Evolutionary conservation across 2,329 filamentous ascomycete species (phyloP).

Genomic region (Xylaria sp.): DNA sequence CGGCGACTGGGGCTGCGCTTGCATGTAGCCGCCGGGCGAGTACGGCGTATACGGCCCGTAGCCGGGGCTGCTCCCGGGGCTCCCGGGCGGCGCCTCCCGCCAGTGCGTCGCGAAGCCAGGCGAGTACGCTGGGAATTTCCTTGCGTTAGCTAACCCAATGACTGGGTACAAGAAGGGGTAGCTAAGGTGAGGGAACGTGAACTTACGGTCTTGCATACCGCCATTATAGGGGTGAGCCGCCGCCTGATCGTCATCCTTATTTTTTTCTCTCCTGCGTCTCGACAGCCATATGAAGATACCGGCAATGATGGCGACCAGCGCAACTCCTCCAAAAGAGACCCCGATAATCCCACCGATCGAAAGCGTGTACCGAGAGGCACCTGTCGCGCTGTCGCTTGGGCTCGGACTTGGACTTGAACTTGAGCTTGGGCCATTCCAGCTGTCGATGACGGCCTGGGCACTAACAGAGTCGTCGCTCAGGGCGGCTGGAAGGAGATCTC

Average conservation of each 20-base stretch:
- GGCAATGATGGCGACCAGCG: constrained; percentile 23
- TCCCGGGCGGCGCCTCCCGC: not conserved
- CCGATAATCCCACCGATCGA: constrained; percentile 27
- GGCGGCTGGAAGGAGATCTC: constrained; percentile 31
- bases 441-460: constrained; percentile 26
- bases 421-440: not conserved
- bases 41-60: constrained; percentile 21
- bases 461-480: constrained; percentile 20
- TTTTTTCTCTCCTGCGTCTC: constrained; percentile 15
- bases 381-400: not conserved
- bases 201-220: constrained; percentile 9
- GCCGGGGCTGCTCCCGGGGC: constrained; percentile 2
- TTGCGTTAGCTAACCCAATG: not conserved
- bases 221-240: constrained; percentile 3
- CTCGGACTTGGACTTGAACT: constrained; percentile 8
- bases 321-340: constrained; percentile 24
- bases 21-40: constrained; percentile 10
- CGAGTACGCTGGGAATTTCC: constrained; percentile 13
- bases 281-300: constrained; percentile 28
- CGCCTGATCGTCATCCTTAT: constrained; percentile 2
- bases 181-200: not conserved
- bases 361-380: constrained; percentile 12
- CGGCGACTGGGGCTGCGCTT: constrained; percentile 1
- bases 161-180: not conserved
- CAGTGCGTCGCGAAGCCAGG: constrained; percentile 13